phyloP scores from a whole-genome alignment of 768 basidiomycete genomes.

The Trametes cingulata region DNA sequence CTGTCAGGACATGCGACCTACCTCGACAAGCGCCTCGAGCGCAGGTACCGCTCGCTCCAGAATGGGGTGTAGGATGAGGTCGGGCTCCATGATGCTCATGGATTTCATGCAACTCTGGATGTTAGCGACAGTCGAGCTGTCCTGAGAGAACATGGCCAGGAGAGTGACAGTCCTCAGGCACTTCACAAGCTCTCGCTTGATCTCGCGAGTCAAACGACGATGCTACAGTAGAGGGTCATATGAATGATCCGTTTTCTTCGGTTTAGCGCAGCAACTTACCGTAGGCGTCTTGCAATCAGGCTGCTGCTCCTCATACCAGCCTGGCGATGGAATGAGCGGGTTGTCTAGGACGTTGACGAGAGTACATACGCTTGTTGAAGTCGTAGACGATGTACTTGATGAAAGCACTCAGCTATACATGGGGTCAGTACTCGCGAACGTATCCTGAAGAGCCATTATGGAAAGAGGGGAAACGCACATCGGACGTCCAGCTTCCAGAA shows the following conservation, averaged over 20 bases:
- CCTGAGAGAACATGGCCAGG: conserved; percentile 90
- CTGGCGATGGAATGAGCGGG: conserved; percentile 34
- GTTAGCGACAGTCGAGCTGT: conserved; percentile 69
- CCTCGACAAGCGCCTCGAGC: conserved; percentile 87
- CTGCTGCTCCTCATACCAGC: conserved; percentile 78
- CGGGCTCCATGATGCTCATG: conserved; percentile 83
- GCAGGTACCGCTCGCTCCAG: conserved; percentile 84
- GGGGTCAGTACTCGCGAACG: not conserved
- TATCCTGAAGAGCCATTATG: too few species aligned
- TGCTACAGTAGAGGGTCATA: conserved; percentile 39
- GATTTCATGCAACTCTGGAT: conserved; percentile 81
- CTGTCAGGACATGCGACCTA: conserved; percentile 29
- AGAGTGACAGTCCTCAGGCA: conserved; percentile 79
- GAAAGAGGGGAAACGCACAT: conserved; percentile 56
- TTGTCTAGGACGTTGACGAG: not conserved
- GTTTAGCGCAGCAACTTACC: conserved; percentile 34
- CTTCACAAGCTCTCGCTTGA: conserved; percentile 85
- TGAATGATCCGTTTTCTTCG: conserved; percentile 2
- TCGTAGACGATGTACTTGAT: conserved; percentile 82
- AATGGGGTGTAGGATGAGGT: conserved; percentile 78
- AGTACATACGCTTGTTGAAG: conserved; percentile 72
- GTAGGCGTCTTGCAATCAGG: conserved; percentile 79
- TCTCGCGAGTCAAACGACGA: conserved; percentile 73
- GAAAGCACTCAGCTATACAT: conserved; percentile 70
- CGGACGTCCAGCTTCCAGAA: conserved; percentile 79